Evolutionary conservation across 2,329 filamentous ascomycete genomes (phyloP), one percentile per base, ranked within the genome.

Genomic region (Ophiostoma novo-ulmi): DNA sequence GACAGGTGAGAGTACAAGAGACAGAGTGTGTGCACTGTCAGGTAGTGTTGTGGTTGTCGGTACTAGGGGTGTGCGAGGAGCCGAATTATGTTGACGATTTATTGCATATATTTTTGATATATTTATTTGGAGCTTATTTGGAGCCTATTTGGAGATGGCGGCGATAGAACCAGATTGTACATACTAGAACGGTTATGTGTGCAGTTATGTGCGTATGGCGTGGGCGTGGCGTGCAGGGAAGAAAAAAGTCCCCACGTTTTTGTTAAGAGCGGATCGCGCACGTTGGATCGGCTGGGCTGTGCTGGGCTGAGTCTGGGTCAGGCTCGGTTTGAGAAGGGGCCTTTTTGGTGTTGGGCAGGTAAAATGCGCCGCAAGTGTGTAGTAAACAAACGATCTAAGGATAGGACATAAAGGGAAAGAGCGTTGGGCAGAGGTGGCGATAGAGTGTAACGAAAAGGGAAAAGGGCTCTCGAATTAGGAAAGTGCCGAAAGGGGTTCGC

Each of bases 251-350:
- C 35, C 26, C 26, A 31, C 26, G 58, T 63, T 63, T 31, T 13
- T 35, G 58, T 63, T 35, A 2, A 20, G 26, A 63, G 58, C 26
- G 26, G 13, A 20, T 61, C 11, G 14, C 44, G 17, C 44, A 8
- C 26, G 58, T 17, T 63, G 58, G 58, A 35, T 63, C 58, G 58
- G 26, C 26, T 63, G 52, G 52, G 52, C 52, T 58, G 52, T n/a
- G 52, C n/a, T 58, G n/a, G 39, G 39, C 39, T 44, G 39, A 31
- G 31, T 31, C 31, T 31, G 3, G 31, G 31, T 31, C 31, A 4
- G 39, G 39, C 39, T 44, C 39, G 39, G 39, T 17, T 44, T 44
- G 39, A 44, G 31, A 31, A 31, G 3, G 31, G 31, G 31, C 38
- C 38, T 39, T 48, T 14, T 48, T 11, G 44, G 14, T n/a, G 44